Evolutionary conservation across 768 basidiomycete genomes (phyloP).

Genomic region (Trametes cingulata): DNA sequence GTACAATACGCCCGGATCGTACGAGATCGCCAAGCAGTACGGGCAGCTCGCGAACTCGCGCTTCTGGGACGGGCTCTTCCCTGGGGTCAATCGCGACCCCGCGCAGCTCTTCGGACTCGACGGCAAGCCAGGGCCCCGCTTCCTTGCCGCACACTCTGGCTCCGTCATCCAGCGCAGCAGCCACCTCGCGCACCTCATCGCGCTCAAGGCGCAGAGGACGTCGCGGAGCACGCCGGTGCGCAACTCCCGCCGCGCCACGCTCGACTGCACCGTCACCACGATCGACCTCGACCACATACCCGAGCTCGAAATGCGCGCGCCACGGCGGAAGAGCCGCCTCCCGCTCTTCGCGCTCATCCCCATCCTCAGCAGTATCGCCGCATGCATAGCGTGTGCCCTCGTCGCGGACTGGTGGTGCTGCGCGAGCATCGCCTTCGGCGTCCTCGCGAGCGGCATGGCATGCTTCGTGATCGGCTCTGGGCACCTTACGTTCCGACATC

Average conservation of each 20-base stretch:
- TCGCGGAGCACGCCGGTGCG: not conserved
- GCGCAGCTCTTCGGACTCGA: conserved; percentile 20
- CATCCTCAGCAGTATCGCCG: conserved; percentile 6
- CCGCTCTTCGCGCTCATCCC: conserved; percentile 4
- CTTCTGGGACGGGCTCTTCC: conserved; percentile 20
- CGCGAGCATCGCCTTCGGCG: conserved; percentile 15
- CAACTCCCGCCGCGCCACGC: not conserved
- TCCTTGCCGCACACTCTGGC: conserved; percentile 16
- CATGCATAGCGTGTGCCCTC: conserved; percentile 13
- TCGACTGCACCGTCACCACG: conserved; percentile 2
- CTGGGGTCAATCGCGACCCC: conserved; percentile 13
- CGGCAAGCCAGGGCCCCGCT: conserved; percentile 8
- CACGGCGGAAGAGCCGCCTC: not conserved
- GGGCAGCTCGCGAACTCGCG: conserved; percentile 18
- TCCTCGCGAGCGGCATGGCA: conserved; percentile 17
- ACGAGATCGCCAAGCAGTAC: conserved; percentile 22
- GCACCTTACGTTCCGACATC: conserved; percentile 13
- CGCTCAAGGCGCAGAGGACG: not conserved
- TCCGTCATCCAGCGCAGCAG: conserved; percentile 5
- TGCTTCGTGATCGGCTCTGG: conserved; percentile 18
- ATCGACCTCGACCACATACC: conserved; percentile 5
- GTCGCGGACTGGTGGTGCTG: conserved; percentile 20
- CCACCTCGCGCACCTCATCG: conserved; percentile 16
- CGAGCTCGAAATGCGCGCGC: not conserved
- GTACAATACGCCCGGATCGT: conserved; percentile 20